A percentile compares a stretch with the other conserved stretches of the same genome.
phyloP scores from a whole-genome alignment of 805 yeast species.

The Zygoascus biomembranicola region DNA sequence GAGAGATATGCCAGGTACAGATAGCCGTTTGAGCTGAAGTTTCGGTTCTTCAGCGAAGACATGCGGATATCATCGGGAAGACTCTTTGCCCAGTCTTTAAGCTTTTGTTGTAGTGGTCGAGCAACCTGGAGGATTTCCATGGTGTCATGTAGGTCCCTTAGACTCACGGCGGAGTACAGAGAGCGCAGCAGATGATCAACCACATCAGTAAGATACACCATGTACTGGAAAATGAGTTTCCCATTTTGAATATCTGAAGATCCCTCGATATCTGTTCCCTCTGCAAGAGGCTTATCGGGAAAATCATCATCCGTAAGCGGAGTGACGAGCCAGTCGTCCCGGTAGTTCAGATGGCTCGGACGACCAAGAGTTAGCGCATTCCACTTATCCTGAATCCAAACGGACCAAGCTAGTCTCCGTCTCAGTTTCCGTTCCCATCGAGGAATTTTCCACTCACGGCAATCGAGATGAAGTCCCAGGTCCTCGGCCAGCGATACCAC shows the following conservation, averaged over 20 bases:
- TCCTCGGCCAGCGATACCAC: conserved; percentile 80
- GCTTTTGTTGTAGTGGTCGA: conserved; percentile 16
- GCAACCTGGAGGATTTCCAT: conserved; percentile 13
- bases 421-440: conserved; percentile 85
- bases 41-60: conserved; percentile 18
- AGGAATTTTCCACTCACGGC: conserved; percentile 78
- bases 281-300: neutral
- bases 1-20: conserved; percentile 21
- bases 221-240: conserved; percentile 17
- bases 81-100: conserved; percentile 21
- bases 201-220: conserved; percentile 17
- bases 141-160: conserved; percentile 1
- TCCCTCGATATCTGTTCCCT: neutral
- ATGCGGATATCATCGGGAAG: conserved; percentile 20
- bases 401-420: conserved; percentile 85
- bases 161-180: conserved; percentile 12
- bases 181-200: conserved; percentile 18
- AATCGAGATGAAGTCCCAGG: conserved; percentile 74
- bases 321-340: conserved; percentile 69
- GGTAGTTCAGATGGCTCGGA: conserved; percentile 60
- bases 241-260: conserved; percentile 7
- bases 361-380: conserved; percentile 32
- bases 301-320: conserved; percentile 31
- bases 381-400: conserved; percentile 85
- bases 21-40: conserved; percentile 19